phyloP scores from a whole-genome alignment of 108 stramenopile species.

The Pinguiococcus pyrenoidosus region DNA sequence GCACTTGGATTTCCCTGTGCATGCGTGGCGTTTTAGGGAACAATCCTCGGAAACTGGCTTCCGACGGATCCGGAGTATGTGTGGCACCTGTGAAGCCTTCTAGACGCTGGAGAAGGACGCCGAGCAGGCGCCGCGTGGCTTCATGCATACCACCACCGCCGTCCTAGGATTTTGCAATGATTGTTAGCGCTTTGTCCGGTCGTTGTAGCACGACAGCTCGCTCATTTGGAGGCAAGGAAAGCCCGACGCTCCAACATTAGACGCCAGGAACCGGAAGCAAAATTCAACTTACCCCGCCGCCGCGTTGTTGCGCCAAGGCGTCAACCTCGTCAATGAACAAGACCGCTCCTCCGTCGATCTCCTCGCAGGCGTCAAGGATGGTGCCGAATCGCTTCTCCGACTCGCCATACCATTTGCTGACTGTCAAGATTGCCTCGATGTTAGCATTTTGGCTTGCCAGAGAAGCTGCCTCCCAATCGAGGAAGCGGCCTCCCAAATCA shows the following conservation, averaged over 20 bases:
- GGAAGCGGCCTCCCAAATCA: background rate
- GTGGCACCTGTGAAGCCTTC: slow-evolving; percentile 29
- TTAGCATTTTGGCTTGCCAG: background rate
- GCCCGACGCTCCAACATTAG: too few relatives aligned
- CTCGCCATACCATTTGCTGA: slow-evolving; percentile 21
- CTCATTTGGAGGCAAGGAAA: too few relatives aligned
- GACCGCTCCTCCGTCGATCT: slow-evolving; percentile 23
- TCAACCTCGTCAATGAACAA: slow-evolving; percentile 33
- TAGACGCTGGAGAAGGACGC: slow-evolving; percentile 30
- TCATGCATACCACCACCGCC: slow-evolving; percentile 19
- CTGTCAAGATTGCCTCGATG: background rate
- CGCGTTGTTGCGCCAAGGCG: too few relatives aligned
- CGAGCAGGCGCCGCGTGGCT: slow-evolving; percentile 28
- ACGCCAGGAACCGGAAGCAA: too few relatives aligned
- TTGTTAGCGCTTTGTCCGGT: slow-evolving; percentile 1
- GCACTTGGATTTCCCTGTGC: too few relatives aligned
- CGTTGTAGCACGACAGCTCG: slow-evolving; percentile 9
- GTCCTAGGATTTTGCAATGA: background rate
- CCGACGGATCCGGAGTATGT: too few relatives aligned
- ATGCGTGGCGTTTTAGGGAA: too few relatives aligned
- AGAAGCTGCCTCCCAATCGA: too few relatives aligned
- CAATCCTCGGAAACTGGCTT: too few relatives aligned
- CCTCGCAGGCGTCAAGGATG: slow-evolving; percentile 32
- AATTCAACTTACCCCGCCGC: too few relatives aligned
- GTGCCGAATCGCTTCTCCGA: slow-evolving; percentile 28